A percentile compares a stretch with the other conserved stretches of the same genome.
phyloP scores from a whole-genome alignment of 495 filamentous ascomycete species.

The Penicillium daleae region DNA sequence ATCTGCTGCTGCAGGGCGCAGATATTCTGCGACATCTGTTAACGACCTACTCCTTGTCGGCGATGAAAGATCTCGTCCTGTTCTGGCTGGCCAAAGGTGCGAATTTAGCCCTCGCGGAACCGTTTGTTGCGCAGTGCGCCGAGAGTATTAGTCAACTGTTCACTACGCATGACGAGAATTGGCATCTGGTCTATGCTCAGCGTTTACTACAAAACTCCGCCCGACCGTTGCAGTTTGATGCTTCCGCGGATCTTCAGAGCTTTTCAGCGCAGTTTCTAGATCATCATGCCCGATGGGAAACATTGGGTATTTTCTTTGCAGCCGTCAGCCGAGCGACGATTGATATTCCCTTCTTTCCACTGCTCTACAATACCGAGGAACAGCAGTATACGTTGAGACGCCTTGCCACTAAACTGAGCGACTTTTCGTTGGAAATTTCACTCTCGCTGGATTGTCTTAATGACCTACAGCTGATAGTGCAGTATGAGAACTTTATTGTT shows the following conservation, averaged over 20 bases:
- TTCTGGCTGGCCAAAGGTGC: conserved; percentile 42
- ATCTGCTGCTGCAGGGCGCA: conserved; percentile 31
- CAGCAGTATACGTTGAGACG: conserved; percentile 33
- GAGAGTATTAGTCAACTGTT: conserved; percentile 35
- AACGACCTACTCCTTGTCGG: conserved; percentile 26
- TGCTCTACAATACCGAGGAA: conserved; percentile 35
- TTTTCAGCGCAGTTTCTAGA: conserved; percentile 41
- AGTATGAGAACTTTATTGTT: conserved; percentile 52
- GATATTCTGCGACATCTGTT: conserved; percentile 34
- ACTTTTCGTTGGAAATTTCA: conserved; percentile 41
- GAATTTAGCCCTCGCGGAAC: conserved; percentile 40
- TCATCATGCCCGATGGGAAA: conserved; percentile 47
- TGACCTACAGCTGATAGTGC: conserved; percentile 47
- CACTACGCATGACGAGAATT: conserved; percentile 29
- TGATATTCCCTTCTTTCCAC: conserved; percentile 38
- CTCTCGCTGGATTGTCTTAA: conserved; percentile 50
- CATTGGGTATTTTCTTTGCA: conserved; percentile 43
- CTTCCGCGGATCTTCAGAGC: conserved; percentile 23
- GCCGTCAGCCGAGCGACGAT: conserved; percentile 43
- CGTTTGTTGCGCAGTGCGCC: conserved; percentile 35
- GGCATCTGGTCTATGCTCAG: conserved; percentile 37
- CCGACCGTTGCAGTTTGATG: conserved; percentile 32
- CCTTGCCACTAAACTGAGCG: conserved; percentile 34
- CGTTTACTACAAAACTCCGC: conserved; percentile 41
- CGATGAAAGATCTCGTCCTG: conserved; percentile 35